Percentiles rank a stretch among this genome's conserved stretches.
Evolutionary conservation across 2,329 filamentous ascomycete genomes (phyloP).

Genomic region (Diaporthe destruens): DNA sequence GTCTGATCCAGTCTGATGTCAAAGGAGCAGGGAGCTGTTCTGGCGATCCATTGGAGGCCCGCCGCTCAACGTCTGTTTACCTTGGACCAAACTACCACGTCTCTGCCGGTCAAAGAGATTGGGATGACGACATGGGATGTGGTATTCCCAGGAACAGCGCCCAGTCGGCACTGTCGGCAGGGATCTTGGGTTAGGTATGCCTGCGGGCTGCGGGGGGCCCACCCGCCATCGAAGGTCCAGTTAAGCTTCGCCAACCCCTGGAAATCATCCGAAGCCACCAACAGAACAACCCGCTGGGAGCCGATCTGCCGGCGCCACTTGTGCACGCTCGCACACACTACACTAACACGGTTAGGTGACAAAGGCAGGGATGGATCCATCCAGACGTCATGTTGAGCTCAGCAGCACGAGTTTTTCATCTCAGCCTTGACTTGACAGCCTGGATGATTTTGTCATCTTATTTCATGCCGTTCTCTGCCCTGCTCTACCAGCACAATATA

Average conservation of each 20-base stretch:
- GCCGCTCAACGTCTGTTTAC: neutral
- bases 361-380: neutral
- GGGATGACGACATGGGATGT: slow-evolving; percentile 24
- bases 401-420: neutral
- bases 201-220: neutral
- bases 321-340: too few species aligned
- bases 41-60: slow-evolving; percentile 1
- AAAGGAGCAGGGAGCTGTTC: slow-evolving; percentile 9
- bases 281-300: neutral
- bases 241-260: slow-evolving; percentile 21
- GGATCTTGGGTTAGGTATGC: neutral
- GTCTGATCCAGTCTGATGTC: slow-evolving; percentile 25
- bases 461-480: neutral
- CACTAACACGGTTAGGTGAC: too few species aligned
- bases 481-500: neutral
- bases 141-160: slow-evolving; percentile 18
- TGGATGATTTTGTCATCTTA: neutral
- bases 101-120: neutral
- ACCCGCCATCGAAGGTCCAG: slow-evolving; percentile 10
- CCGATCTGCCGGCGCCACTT: slow-evolving; percentile 22
- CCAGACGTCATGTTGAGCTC: slow-evolving; percentile 29
- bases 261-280: slow-evolving; percentile 23
- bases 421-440: slow-evolving; percentile 2
- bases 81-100: neutral
- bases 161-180: slow-evolving; percentile 9